Percentiles rank a stretch among this genome's conserved stretches.
phyloP scores from a whole-genome alignment of 169 alveolate genomes.

The Eimeria falciformis region DNA sequence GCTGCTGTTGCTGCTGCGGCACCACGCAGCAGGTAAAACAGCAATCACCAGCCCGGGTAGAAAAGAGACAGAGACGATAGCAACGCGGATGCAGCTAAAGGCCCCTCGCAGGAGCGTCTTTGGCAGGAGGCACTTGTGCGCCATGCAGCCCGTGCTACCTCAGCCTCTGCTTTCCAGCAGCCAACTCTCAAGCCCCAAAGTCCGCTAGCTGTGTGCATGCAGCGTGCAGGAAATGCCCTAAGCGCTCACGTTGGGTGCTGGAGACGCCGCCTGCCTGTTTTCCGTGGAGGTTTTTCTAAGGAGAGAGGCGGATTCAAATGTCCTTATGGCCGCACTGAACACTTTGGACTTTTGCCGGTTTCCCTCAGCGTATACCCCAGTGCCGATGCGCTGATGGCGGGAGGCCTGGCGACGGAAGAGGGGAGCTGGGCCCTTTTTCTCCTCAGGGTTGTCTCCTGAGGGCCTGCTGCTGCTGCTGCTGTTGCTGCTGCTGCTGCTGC shows the following conservation, averaged over 20 bases:
- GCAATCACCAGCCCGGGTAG: not conserved
- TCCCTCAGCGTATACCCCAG: not conserved
- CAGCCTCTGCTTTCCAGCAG: not conserved
- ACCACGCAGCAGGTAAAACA: not conserved
- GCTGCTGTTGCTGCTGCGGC: not conserved
- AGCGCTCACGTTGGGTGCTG: not conserved
- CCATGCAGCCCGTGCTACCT: not conserved
- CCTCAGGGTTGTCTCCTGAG: not conserved
- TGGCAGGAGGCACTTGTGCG: not conserved
- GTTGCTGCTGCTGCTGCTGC: not conserved
- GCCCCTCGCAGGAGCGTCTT: not conserved
- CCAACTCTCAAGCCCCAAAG: not conserved
- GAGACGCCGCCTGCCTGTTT: not conserved
- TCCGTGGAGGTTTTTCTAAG: not conserved
- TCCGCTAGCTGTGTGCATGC: not conserved
- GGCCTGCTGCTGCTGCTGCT: constrained; percentile 15
- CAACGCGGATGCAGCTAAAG: too few species aligned
- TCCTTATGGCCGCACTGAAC: not conserved
- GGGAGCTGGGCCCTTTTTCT: not conserved
- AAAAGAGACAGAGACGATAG: not conserved
- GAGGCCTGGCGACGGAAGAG: not conserved
- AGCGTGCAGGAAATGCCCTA: not conserved
- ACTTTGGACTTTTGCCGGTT: not conserved
- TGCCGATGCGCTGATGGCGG: constrained; percentile 20
- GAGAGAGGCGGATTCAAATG: not conserved